These are phyloP conservation scores for Ottelia alismoides DNA, from an alignment of 106 monocot species.

Conservation along the genomic window DNA sequence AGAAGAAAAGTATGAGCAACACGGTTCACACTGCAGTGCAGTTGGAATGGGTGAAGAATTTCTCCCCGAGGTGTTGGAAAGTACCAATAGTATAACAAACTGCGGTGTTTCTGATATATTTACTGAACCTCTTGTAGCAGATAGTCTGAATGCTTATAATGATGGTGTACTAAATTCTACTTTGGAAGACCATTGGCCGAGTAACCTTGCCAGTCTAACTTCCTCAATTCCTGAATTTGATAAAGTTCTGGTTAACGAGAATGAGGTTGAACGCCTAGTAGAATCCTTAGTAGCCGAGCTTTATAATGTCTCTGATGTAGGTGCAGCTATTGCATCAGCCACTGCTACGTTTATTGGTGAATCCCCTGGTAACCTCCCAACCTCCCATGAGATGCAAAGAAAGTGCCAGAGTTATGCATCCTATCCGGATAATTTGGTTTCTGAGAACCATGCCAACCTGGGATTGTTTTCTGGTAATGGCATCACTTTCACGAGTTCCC, in stretches of 20 bases:
- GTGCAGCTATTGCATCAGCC: slow-evolving; percentile 5
- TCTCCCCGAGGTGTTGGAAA: slow-evolving; percentile 1
- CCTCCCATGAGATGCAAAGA: slow-evolving; percentile 21
- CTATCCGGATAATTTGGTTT: slow-evolving; percentile 11
- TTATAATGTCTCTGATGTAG: slow-evolving; percentile 18
- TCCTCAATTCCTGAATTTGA: slow-evolving; percentile 5
- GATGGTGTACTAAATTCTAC: too few relatives aligned
- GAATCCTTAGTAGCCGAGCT: slow-evolving; percentile 23
- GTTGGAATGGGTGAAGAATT: slow-evolving; percentile 4
- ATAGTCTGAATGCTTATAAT: too few relatives aligned
- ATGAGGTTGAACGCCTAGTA: slow-evolving; percentile 10
- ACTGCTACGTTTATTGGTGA: slow-evolving; percentile 12
- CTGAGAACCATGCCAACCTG: slow-evolving; percentile 6
- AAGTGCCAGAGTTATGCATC: slow-evolving; percentile 15
- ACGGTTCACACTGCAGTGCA: slow-evolving; percentile 1
- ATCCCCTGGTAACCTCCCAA: slow-evolving; percentile 18
- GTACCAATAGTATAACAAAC: slow-evolving; percentile 4
- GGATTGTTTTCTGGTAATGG: slow-evolving; percentile 1
- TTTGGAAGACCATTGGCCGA: too few relatives aligned
- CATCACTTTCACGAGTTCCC: slow-evolving; percentile 12
- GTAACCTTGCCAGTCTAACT: too few relatives aligned
- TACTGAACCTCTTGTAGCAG: too few relatives aligned
- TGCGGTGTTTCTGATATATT: background rate
- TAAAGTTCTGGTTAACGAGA: slow-evolving; percentile 10
- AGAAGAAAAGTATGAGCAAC: background rate